Evolutionary conservation across 176 grass and related monocot species (phyloP).

Genomic region (Eleusine coracana): DNA sequence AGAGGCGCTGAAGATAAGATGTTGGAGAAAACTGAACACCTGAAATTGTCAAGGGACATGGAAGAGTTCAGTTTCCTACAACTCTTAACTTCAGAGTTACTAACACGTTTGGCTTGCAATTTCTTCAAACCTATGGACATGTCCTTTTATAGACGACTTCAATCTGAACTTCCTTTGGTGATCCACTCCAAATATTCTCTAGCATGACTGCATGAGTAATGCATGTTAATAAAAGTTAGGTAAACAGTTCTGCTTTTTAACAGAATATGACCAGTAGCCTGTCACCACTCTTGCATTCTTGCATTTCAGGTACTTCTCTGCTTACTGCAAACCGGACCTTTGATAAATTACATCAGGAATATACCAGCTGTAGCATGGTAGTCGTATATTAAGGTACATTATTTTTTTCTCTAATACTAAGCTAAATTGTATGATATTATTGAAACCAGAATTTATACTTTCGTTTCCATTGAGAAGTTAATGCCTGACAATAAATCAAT

Average conservation of each 20-base stretch:
- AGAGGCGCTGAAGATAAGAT: slow-evolving; percentile 41
- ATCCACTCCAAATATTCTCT: slow-evolving; percentile 11
- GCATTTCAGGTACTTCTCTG: slow-evolving; percentile 10
- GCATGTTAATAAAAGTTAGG: slow-evolving; percentile 25
- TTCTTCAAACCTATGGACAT: neutral
- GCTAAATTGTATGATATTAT: neutral
- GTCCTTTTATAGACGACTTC: slow-evolving; percentile 45
- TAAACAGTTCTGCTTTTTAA: slow-evolving; percentile 26
- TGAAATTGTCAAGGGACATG: slow-evolving; percentile 8
- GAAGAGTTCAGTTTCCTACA: slow-evolving; percentile 54
- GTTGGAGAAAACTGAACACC: slow-evolving; percentile 55
- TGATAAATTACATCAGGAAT: neutral
- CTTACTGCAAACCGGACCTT: neutral
- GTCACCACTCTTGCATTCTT: neutral
- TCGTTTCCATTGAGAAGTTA: neutral
- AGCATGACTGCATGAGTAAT: slow-evolving; percentile 35
- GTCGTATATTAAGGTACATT: neutral
- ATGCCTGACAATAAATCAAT: slow-evolving; percentile 24
- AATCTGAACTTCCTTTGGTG: neutral
- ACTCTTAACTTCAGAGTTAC: slow-evolving; percentile 58
- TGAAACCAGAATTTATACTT: neutral
- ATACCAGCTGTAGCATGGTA: neutral
- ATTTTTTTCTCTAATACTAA: neutral
- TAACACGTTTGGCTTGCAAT: neutral
- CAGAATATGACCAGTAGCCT: slow-evolving; percentile 46